Evolutionary conservation across 306 rosid genomes (phyloP).

Genomic region (Cyclanthera cordifolia): DNA sequence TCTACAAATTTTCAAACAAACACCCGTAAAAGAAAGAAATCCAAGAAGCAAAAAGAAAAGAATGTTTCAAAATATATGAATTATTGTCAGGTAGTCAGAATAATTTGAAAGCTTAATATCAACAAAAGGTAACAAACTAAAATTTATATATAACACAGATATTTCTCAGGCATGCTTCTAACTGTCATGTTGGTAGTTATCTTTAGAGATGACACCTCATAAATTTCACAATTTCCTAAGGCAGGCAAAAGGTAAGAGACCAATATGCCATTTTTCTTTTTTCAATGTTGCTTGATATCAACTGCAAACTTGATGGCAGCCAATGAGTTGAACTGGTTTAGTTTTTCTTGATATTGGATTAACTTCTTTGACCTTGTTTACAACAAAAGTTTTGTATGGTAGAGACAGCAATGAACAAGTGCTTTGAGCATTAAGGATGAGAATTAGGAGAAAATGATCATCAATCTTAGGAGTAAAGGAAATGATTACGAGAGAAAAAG

Average conservation of each 20-base stretch:
- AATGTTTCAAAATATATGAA: not conserved
- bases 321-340: slow-evolving; percentile 10
- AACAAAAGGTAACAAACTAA: slow-evolving; percentile 3
- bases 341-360: not conserved
- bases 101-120: not conserved
- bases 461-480: too few species aligned
- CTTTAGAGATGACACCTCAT: not conserved
- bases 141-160: not conserved
- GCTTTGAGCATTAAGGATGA: too few species aligned
- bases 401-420: slow-evolving; percentile 4
- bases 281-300: not conserved
- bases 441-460: too few species aligned
- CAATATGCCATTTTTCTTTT: not conserved
- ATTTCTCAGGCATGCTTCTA: not conserved
- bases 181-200: not conserved
- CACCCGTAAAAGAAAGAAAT: not conserved
- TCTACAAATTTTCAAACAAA: too few species aligned
- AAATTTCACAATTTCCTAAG: not conserved
- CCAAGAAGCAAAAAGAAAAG: not conserved
- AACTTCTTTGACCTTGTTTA: slow-evolving; percentile 1
- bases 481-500: too few species aligned
- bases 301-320: not conserved
- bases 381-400: not conserved
- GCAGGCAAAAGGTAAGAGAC: not conserved
- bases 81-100: not conserved